Base-by-base conservation (phyloP, 2,329 filamentous ascomycete species). In the Colletotrichum acutatum region DNA sequence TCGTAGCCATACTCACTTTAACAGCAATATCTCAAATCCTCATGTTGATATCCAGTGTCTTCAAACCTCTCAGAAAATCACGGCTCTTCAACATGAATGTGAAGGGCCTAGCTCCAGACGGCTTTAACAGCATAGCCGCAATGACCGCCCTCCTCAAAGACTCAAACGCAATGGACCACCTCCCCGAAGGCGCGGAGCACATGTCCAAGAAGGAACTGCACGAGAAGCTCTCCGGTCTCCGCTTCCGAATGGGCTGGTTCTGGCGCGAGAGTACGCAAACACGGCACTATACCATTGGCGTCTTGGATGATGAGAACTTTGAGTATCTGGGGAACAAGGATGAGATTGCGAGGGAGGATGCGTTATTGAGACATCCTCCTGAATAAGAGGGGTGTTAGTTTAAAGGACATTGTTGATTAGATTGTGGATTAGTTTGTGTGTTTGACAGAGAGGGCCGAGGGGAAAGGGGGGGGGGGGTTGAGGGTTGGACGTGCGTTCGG, bases 221-320 rank as follows among this genome's bases (percentile, higher is more conserved):
- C 22, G 68, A 34, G 11, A 37, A 53, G 62, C 11, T 71, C 6
- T n/a, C 30, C 11, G 54, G 46, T 1, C 12, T 71, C 19, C 22
- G 19, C 3, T 71, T 71, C 16, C 42, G 56, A 14, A 8, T 71
- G 22, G 68, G 68, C 3, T 71, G 68, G 68, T 71, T 71, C 62
- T n/a, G 24, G 0, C 37, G 37, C 6, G 37, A 54, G 34, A 7
- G 46, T 16, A 9, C 19, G 7, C 28, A 8, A 32, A 12, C 30
- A 7, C 24, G 14, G 12, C 5, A 46, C 30, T 67, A 67, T 0
- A 71, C 68, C 6, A 56, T 71, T 2, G 68, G 68, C 11, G 56
- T 61, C 5, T 1, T 42, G 37, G 37, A 42, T 4, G 37, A 42
- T 19, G 37, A 42, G 37, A 5, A 42, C 37, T 42, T 42, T 42